Base-by-base conservation (phyloP, 257 asterid species). In the Solanum pimpinellifolium region DNA sequence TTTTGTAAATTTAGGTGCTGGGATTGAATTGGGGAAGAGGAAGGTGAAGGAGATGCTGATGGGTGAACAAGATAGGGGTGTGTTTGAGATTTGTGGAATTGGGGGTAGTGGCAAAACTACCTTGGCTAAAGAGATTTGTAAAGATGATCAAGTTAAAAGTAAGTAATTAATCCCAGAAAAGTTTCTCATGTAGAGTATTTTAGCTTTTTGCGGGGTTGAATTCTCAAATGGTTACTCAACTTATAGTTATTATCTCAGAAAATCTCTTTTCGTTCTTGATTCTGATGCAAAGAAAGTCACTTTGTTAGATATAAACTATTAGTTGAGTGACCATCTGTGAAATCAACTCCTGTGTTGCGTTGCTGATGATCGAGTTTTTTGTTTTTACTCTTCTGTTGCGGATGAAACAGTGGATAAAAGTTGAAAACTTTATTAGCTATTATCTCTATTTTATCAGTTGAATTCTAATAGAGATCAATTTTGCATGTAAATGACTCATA, bases 31-130 rank as follows among this genome's bases (percentile, higher is more conserved):
- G 86, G 99, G 95, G 46, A 95, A 93, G 89, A 89, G 91, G 92
- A 93, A 91, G 89, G 92, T 94, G 86, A 96, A 93, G 89, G 95
- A 94, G 93, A 92, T 93, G 97, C 62, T 96, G 76, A 90, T 89
- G 89, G 88, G 47, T 33, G 60, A 78, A 68, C 88, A 91, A 10
- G 90, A 88, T 29, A 78, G 69, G 16, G 72, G 82, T 42, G 96
- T 94, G 31, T 89, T 93, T 18, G 98, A 96, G 42, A 91, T 95
- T 86, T 94, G 93, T 82, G 99, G 99, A 29, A 95, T 96, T 25
- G 98, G 98, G 1, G 99, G 99, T 29, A 93, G 95, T 27, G 99
- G 99, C 11, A 96, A 96, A 89, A 95, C 99, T 69, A 96, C 98
- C 27, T 96, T 96, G 80, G 99, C 99, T 59, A 91, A 95, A 92